Evolutionary conservation across 495 filamentous ascomycete genomes (phyloP).

Genomic region (Penicillium waksmanii): DNA sequence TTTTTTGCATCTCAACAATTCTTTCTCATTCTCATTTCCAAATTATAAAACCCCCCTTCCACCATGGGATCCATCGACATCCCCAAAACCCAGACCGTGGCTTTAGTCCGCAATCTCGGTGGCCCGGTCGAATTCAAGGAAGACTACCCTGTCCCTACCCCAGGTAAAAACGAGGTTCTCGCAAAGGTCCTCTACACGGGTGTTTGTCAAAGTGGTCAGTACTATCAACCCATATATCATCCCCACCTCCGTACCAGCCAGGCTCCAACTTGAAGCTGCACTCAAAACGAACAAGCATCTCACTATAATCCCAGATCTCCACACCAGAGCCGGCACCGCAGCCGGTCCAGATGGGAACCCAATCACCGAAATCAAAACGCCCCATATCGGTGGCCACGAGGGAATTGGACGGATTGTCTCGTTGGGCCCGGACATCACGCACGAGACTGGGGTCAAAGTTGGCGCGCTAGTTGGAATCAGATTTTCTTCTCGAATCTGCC

Average conservation of each 20-base stretch:
- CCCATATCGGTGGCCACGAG: conserved; percentile 55
- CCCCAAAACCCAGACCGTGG: conserved; percentile 49
- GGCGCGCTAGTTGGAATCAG: conserved; percentile 51
- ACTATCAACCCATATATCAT: not conserved
- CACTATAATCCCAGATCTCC: conserved; percentile 39
- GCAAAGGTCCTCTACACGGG: conserved; percentile 54
- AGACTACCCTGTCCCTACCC: conserved; percentile 50
- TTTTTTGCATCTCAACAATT: not conserved
- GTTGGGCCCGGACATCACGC: conserved; percentile 38
- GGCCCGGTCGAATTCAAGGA: conserved; percentile 48
- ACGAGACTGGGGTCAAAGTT: conserved; percentile 36
- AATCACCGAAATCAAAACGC: conserved; percentile 53
- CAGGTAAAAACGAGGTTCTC: conserved; percentile 50
- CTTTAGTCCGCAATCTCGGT: conserved; percentile 47
- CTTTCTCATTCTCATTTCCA: not conserved
- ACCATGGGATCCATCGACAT: conserved; percentile 31
- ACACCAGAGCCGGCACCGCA: conserved; percentile 51
- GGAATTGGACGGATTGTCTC: conserved; percentile 49
- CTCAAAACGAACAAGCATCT: not conserved
- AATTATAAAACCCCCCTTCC: not conserved
- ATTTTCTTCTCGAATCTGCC: conserved; percentile 50
- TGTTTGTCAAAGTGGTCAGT: conserved; percentile 54
- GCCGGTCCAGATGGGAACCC: conserved; percentile 47
- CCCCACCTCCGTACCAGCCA: not conserved
- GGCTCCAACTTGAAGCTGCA: too few species aligned